Evolutionary conservation across 1,284 basidiomycete species (phyloP), one percentile per base, ranked within the genome.

Genomic region (Fomitopsis betulina): DNA sequence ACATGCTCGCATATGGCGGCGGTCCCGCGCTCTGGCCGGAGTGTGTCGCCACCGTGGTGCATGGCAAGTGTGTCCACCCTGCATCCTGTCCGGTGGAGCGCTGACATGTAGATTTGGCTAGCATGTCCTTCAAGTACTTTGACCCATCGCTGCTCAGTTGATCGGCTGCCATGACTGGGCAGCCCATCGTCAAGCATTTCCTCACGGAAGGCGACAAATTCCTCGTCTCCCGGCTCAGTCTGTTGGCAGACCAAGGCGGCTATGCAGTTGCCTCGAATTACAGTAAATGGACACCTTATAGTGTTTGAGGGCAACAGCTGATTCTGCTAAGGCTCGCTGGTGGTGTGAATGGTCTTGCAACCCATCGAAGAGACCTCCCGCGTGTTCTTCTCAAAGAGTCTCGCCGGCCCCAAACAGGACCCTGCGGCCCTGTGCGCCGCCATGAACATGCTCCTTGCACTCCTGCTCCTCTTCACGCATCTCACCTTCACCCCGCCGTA

Each of bases 171-270:
- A 93, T 98, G 83, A 93, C 90, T 5, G 80, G 77, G 6, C 95
- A 98, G 71, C 93, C 91, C 1, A 65, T 97, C 3, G 79, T 98
- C 65, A 99, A 99, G 71, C 96, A 99, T 69, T 81, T 96, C 62
- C 77, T 99, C 32, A 98, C 96, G 0, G 97, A 99, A 70, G 94
- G 93, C 10, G 97, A 99, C 73, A 94, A 97, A 66, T 77, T 99
- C 51, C 83, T 96, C 2, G 80, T 98, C 25, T 91, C 92, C 0
- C 84, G 82, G 65, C 85, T 94, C 62, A 93, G 92, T 59, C 86
- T 90, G 12, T 74, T 96, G 45, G 79, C 87, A 54, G 90, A 95
- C 70, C 94, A 97, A 73, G 95, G 93, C 10, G 95, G 93, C 2
- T 98, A 97, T 70, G 95, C 95, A 0, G 80, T 98, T 10, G 96